Evolutionary conservation across 192 early-diverging fungal species (phyloP), one percentile per base, ranked within the genome.

Genomic region (Coemansia biformis): DNA sequence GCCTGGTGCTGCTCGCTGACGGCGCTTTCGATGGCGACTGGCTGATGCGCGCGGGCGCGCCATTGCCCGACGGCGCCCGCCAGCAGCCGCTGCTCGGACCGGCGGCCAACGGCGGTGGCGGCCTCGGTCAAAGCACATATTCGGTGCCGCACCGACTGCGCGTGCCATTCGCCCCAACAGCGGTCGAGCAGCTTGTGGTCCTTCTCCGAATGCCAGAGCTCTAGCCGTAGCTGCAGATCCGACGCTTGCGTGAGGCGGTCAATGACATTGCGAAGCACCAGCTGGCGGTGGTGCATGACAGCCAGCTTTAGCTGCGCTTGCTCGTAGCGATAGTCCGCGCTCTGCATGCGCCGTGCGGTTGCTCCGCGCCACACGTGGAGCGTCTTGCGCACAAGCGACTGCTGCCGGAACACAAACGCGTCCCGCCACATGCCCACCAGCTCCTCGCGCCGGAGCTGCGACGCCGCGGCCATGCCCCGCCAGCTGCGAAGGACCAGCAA

Each of bases 401-500:
- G 19, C 12, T 40, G 26, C 3, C 46, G 45, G 19, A 59, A 50
- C 22, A 11, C 37, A 34, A 55, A 41, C 21, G 62, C 69, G 4
- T 43, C 33, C 5, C 21, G 37, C 67, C 67, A 71, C 51, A 51
- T 54, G n/a, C 16, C 5, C 13, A 58, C 23, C 10, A 71, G 26
- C 39, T 63, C 51, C 8, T 71, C 51, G 29, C 67, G 67, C 19
- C 59, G 55, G 1, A 2, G 18, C 22, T 34, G 46, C 29, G 24
- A 16, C 9, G 45, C 51, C 16, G 38, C 23, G 9, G 69, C 59
- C 53, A 73, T 73, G 4, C 33, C 19, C 0, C 41, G 53, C 69
- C 69, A 73, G 28, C 29, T 29, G 18, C 63, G 69, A 13, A 73
- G 32, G 0, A 73, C 44, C 14, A 47, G 10, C 1, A 49, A 30